A percentile compares a stretch with the other conserved stretches of the same genome.
Conservation (phyloP, 306 rosid genomes). For the Mimosa pudica region DNA sequence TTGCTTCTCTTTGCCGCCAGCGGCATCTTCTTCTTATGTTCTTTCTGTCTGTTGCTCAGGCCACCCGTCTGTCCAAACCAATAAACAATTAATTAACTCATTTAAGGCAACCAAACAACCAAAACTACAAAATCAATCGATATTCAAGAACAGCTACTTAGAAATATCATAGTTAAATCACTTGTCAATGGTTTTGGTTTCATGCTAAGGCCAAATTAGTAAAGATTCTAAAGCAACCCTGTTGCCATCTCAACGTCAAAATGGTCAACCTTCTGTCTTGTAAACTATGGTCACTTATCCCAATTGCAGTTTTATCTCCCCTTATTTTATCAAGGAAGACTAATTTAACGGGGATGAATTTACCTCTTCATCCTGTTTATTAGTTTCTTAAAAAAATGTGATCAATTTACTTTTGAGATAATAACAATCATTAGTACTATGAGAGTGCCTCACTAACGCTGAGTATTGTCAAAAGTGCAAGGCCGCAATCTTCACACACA, state of each 20-base stretch:
- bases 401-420: neutral
- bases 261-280: neutral
- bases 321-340: neutral
- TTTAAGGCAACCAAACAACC: no score
- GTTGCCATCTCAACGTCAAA: neutral
- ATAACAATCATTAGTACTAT: neutral
- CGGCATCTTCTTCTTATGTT: constrained; percentile 81
- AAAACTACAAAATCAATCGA: no score
- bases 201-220: neutral
- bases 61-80: constrained; percentile 74
- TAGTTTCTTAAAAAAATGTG: neutral
- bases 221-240: neutral
- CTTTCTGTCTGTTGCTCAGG: constrained; percentile 80
- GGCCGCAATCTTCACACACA: neutral
- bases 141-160: no score
- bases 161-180: no score
- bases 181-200: no score
- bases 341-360: neutral
- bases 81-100: neutral
- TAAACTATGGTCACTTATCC: neutral
- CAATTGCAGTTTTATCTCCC: neutral
- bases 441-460: neutral
- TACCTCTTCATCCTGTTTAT: neutral
- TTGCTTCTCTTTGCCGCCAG: constrained; percentile 66
- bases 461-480: neutral